These are phyloP conservation scores for Artemisia tridentata DNA, from an alignment of 129 eudicot species.

Conservation along the genomic window DNA sequence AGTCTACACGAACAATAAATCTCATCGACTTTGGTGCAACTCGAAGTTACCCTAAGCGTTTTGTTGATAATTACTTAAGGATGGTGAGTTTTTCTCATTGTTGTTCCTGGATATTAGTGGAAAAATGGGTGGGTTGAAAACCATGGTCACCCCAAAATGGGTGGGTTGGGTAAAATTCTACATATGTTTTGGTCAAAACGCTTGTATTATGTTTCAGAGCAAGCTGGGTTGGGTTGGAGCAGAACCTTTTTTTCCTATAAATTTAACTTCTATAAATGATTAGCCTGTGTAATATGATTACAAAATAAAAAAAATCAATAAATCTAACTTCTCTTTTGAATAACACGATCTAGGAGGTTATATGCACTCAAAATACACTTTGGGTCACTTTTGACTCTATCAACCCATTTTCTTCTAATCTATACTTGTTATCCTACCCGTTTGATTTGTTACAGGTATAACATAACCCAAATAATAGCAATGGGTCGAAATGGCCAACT, in stretches of 20 bases:
- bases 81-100: constrained; percentile 55
- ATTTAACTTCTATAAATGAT: background rate
- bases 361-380: background rate
- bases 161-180: background rate
- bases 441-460: background rate
- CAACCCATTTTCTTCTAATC: too few species aligned
- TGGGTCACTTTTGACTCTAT: background rate
- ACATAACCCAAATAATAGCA: background rate
- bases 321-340: background rate
- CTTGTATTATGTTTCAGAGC: background rate
- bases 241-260: background rate
- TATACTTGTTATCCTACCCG: background rate
- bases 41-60: constrained; percentile 71
- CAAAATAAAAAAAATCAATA: background rate
- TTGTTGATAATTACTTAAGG: constrained; percentile 79
- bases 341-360: background rate
- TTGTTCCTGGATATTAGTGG: background rate
- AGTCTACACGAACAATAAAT: constrained; percentile 54
- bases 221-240: background rate
- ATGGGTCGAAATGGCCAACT: background rate
- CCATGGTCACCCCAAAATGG: background rate
- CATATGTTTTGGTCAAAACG: background rate
- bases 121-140: background rate
- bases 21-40: constrained; percentile 98
- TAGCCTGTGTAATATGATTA: background rate